A percentile compares a stretch with the other conserved stretches of the same genome.
These are phyloP conservation scores for Dothiorella sarmentorum DNA, from an alignment of 2,329 filamentous ascomycete species.

Conservation along the genomic window DNA sequence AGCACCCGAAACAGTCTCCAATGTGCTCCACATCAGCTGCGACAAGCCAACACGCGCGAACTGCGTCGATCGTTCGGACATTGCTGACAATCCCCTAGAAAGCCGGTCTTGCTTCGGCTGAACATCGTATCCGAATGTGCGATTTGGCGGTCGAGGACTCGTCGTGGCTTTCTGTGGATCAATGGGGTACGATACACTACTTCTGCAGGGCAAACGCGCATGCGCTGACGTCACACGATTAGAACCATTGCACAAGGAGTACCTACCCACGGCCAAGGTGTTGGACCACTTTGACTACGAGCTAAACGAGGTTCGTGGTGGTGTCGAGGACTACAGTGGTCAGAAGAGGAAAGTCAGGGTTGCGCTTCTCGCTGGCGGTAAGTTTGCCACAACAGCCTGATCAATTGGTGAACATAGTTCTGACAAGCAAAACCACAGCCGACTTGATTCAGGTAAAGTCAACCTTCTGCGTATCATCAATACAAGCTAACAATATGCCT, in stretches of 20 bases:
- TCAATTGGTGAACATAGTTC: neutral
- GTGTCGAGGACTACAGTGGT: conserved; percentile 67
- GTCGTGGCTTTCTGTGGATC: conserved; percentile 39
- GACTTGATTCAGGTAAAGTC: conserved; percentile 43
- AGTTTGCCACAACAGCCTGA: neutral
- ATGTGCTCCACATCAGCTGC: conserved; percentile 4
- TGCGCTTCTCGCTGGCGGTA: conserved; percentile 69
- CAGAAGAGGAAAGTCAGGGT: conserved; percentile 67
- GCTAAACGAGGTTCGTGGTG: conserved; percentile 75
- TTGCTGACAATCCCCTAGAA: conserved; percentile 67
- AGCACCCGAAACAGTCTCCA: neutral
- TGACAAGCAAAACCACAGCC: conserved; percentile 26
- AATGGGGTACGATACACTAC: conserved; percentile 35
- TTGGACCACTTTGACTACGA: conserved; percentile 89
- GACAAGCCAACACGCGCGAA: neutral
- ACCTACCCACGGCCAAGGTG: conserved; percentile 84
- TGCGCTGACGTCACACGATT: conserved; percentile 49
- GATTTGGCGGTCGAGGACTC: conserved; percentile 73
- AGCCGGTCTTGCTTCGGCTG: conserved; percentile 68
- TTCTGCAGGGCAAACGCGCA: neutral
- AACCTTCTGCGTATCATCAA: neutral
- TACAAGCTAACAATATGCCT: neutral
- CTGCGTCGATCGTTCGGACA: conserved; percentile 45
- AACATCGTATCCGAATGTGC: conserved; percentile 81
- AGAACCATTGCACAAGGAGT: conserved; percentile 79